Percentiles rank a stretch among this genome's conserved stretches.
These are phyloP conservation scores for Solanum rostratum DNA, from an alignment of 257 asterid genomes.

Conservation along the genomic window DNA sequence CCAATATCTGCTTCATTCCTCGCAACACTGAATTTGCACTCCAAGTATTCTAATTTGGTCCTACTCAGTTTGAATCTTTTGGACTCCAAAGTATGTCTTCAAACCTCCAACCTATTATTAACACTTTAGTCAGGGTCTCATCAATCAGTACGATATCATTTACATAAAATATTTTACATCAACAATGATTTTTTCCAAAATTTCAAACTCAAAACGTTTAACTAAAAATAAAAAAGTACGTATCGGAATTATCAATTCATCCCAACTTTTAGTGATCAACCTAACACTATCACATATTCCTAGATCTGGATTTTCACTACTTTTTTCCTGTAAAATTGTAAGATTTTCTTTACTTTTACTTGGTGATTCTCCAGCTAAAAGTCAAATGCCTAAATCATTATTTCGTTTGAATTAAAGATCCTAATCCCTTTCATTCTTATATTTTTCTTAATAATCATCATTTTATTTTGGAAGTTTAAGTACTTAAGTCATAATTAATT, in stretches of 20 bases:
- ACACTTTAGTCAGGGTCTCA: too few relatives aligned
- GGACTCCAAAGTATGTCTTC: too few relatives aligned
- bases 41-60: too few relatives aligned
- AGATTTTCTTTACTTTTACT: background rate
- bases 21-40: too few relatives aligned
- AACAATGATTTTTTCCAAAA: background rate
- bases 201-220: background rate
- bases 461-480: background rate
- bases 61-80: too few relatives aligned
- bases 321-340: background rate
- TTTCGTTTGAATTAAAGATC: background rate
- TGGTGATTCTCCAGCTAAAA: background rate
- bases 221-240: background rate
- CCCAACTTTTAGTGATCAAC: background rate
- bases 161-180: background rate
- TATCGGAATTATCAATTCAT: fast-evolving
- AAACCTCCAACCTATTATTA: too few relatives aligned
- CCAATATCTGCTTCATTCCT: too few relatives aligned
- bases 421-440: background rate
- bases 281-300: background rate
- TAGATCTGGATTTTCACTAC: background rate
- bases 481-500: background rate
- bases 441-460: background rate
- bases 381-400: background rate
- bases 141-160: too few relatives aligned